A percentile compares a stretch with the other conserved stretches of the same genome.
Evolutionary conservation across 768 basidiomycete species (phyloP).

Genomic region (Baorangia bicolor): DNA sequence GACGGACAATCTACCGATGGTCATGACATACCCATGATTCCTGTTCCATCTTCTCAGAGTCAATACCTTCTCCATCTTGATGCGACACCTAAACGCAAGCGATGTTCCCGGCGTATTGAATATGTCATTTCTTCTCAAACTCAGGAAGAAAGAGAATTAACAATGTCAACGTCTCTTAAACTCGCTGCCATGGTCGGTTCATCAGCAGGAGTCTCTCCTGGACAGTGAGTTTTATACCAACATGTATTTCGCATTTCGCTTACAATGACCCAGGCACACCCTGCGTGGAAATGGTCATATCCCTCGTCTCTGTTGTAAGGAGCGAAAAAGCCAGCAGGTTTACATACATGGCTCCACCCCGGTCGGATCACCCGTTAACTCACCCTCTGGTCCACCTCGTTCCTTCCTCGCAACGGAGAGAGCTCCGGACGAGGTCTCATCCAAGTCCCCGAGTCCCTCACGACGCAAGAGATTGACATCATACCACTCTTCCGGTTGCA

Average conservation of each 20-base stretch:
- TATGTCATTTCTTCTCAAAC: conserved; percentile 33
- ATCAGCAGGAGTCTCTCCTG: background rate
- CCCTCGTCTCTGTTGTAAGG: background rate
- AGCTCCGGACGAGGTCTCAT: background rate
- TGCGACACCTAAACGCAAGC: conserved; percentile 36
- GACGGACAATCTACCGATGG: conserved; percentile 1
- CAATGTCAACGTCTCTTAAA: conserved; percentile 5
- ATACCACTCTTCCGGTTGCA: conserved; percentile 2
- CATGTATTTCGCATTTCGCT: background rate
- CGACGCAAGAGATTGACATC: background rate
- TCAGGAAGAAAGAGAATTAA: conserved; percentile 32
- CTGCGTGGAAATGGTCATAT: background rate
- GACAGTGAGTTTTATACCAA: conserved; percentile 17
- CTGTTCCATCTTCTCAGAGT: conserved; percentile 32
- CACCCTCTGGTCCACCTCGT: background rate
- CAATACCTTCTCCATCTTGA: conserved; percentile 33
- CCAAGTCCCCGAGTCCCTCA: background rate
- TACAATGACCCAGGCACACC: conserved; percentile 7
- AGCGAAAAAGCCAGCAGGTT: background rate
- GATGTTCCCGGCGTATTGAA: conserved; percentile 24
- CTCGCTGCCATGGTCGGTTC: background rate
- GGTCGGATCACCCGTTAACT: background rate
- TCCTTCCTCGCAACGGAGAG: conserved; percentile 1
- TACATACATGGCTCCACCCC: conserved; percentile 2
- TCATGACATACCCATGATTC: conserved; percentile 8